Conservation (phyloP, 495 filamentous ascomycete species). For the Penicillium turbatum region DNA sequence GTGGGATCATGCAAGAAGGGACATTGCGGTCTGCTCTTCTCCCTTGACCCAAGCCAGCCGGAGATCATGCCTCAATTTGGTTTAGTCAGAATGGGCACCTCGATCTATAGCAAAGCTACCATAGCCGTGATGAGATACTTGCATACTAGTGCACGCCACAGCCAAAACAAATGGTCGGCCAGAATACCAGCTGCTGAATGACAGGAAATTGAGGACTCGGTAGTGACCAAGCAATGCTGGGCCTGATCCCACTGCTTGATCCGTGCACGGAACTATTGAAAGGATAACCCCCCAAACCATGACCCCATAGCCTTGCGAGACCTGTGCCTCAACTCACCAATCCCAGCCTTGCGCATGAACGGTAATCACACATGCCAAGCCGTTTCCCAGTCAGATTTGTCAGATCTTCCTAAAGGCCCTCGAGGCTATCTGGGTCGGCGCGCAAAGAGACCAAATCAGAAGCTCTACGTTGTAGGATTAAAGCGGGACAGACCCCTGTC, state of each 20-base stretch:
- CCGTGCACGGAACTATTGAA: constrained; percentile 30
- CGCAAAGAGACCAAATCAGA: constrained; percentile 15
- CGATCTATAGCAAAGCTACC: background rate
- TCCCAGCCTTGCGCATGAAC: constrained; percentile 15
- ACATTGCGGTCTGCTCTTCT: constrained; percentile 16
- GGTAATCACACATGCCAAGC: constrained; percentile 24
- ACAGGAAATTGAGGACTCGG: background rate
- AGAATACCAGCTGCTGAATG: constrained; percentile 2
- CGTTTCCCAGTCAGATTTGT: constrained; percentile 7
- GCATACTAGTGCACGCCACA: constrained; percentile 8
- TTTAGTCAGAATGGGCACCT: background rate
- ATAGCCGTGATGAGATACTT: constrained; percentile 2
- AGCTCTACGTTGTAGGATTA: background rate
- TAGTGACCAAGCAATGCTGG: constrained; percentile 5
- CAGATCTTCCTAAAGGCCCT: background rate
- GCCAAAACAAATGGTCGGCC: background rate
- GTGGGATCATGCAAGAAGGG: constrained; percentile 6
- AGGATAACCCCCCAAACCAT: background rate
- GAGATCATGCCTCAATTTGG: background rate
- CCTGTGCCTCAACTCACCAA: background rate
- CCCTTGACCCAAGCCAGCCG: constrained; percentile 3
- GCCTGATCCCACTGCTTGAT: constrained; percentile 8
- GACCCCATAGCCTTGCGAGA: background rate
- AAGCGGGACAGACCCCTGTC: constrained; percentile 15
- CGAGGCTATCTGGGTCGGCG: background rate